Percentiles rank a stretch among this genome's conserved stretches.
These are phyloP conservation scores for Colletotrichum scovillei DNA, from an alignment of 2,329 filamentous ascomycete genomes.

Conservation along the genomic window DNA sequence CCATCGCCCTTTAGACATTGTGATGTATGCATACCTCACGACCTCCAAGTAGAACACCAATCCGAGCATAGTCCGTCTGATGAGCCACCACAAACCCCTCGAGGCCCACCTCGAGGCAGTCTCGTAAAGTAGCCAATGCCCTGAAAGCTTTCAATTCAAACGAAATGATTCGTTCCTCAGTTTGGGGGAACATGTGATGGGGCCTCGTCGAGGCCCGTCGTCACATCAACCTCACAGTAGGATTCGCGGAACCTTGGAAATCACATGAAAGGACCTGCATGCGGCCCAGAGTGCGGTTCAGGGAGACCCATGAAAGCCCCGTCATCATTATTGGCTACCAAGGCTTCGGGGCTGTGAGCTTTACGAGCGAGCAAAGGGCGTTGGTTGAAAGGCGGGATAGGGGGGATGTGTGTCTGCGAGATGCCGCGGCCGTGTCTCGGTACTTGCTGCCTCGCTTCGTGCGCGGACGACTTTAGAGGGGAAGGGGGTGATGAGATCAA, in stretches of 20 bases:
- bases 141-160: background rate
- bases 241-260: background rate
- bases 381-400: background rate
- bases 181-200: background rate
- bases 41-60: background rate
- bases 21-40: background rate
- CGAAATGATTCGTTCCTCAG: background rate
- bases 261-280: background rate
- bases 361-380: background rate
- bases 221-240: background rate
- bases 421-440: background rate
- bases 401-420: too few relatives aligned
- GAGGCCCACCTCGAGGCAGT: background rate
- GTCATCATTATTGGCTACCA: background rate
- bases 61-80: background rate
- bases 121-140: background rate
- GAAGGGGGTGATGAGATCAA: background rate
- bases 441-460: background rate
- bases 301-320: background rate
- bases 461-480: background rate
- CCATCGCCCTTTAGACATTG: background rate
- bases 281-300: background rate
- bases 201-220: background rate
- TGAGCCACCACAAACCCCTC: background rate
- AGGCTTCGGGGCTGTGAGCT: background rate